These are phyloP conservation scores for Sequoiadendron giganteum DNA, from an alignment of 75 land plant genomes.

Conservation along the genomic window DNA sequence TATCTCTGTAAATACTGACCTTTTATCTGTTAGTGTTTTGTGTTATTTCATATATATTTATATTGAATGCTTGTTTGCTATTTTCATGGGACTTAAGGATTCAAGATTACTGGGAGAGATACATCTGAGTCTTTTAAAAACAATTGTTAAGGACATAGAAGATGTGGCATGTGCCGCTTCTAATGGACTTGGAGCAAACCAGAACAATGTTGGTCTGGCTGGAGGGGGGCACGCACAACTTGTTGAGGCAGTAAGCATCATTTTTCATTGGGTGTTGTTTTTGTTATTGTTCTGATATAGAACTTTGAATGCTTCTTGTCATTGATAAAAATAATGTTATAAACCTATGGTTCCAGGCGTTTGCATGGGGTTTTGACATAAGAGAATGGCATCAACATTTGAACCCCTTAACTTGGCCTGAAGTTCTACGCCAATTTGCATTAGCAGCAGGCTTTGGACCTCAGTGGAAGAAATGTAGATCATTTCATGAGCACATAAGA, in stretches of 20 bases:
- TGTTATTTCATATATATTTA: background rate
- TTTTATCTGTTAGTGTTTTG: conserved; percentile 7
- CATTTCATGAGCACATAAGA: conserved; percentile 13
- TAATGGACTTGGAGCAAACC: conserved; percentile 60
- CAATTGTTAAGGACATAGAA: conserved; percentile 88
- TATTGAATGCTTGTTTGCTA: background rate
- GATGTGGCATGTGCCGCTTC: conserved; percentile 89
- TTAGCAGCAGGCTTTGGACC: conserved; percentile 98
- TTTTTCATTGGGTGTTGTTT: background rate
- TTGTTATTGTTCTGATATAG: conserved; percentile 1
- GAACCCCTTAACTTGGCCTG: conserved; percentile 94
- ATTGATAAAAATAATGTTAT: background rate
- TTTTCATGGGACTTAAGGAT: conserved; percentile 46
- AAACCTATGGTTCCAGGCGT: conserved; percentile 57
- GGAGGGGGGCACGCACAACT: conserved; percentile 91
- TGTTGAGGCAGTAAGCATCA: conserved; percentile 82
- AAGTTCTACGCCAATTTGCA: conserved; percentile 90
- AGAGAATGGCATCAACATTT: conserved; percentile 80
- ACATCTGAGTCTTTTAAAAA: conserved; percentile 80
- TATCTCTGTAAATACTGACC: background rate
- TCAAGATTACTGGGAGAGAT: conserved; percentile 86
- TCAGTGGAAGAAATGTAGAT: conserved; percentile 60
- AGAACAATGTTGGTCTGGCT: conserved; percentile 62
- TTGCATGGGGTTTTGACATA: conserved; percentile 95
- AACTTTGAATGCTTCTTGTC: background rate